Percentiles rank a stretch among this genome's conserved stretches.
These are phyloP conservation scores for Wickerhamomyces mucosus DNA, from an alignment of 805 yeast genomes.

Conservation along the genomic window DNA sequence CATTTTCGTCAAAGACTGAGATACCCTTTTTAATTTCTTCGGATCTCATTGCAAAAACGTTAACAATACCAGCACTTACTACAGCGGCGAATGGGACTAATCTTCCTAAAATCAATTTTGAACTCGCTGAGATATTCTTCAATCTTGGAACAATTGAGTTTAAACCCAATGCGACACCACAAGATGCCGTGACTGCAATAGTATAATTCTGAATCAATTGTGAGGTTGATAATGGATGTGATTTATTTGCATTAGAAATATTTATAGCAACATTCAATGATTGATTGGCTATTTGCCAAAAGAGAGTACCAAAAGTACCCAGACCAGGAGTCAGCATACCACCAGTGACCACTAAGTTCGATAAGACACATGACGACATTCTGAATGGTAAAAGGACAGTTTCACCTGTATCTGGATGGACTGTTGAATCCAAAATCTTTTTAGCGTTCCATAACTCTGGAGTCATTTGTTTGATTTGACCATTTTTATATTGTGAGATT, in stretches of 20 bases:
- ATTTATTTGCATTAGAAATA: constrained; percentile 91
- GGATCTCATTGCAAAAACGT: constrained; percentile 93
- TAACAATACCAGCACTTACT: constrained; percentile 92
- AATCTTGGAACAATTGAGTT: constrained; percentile 86
- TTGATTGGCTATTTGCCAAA: constrained; percentile 98
- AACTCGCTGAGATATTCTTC: constrained; percentile 55
- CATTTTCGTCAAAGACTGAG: constrained; percentile 56
- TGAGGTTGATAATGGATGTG: constrained; percentile 74
- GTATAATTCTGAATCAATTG: constrained; percentile 76
- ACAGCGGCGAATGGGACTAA: constrained; percentile 98
- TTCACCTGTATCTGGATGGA: constrained; percentile 96
- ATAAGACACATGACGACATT: constrained; percentile 92
- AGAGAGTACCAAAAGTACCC: constrained; percentile 82
- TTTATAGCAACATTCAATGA: constrained; percentile 94
- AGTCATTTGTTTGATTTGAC: constrained; percentile 52
- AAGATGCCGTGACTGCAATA: constrained; percentile 88
- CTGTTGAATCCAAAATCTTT: constrained; percentile 77
- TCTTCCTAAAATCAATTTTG: constrained; percentile 68
- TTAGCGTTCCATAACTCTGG: constrained; percentile 88
- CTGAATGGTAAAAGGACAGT: constrained; percentile 89
- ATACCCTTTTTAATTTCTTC: constrained; percentile 88
- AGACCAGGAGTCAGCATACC: constrained; percentile 97
- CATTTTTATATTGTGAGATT: constrained; percentile 66
- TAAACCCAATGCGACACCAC: constrained; percentile 91
- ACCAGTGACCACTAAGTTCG: constrained; percentile 88